Evolutionary conservation across 164 flowering plant genomes (phyloP).

Genomic region (Sextonia rubra): DNA sequence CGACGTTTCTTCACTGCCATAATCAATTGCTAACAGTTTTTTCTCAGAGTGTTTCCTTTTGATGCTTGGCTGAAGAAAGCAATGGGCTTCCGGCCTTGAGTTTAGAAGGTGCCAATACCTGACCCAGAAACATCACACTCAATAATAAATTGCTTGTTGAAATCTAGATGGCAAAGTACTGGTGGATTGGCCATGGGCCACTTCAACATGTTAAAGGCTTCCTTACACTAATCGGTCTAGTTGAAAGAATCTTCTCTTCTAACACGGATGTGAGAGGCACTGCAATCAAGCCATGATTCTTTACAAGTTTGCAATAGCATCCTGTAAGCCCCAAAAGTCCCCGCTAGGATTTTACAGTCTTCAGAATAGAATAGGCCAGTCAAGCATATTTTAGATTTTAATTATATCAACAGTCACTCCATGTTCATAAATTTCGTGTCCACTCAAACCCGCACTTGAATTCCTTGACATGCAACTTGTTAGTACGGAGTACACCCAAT

Average conservation of each 20-base stretch:
- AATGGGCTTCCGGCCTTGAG: background rate
- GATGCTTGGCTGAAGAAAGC: constrained; percentile 2
- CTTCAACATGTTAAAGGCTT: background rate
- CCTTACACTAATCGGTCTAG: background rate
- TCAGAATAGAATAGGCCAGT: background rate
- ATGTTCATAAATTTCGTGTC: background rate
- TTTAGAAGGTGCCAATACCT: background rate
- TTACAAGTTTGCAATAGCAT: background rate
- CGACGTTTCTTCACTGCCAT: constrained; percentile 2
- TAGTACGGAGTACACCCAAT: background rate
- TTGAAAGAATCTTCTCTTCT: background rate
- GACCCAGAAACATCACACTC: constrained; percentile 7
- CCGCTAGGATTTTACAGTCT: background rate
- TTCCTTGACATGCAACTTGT: background rate
- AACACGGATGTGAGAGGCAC: background rate
- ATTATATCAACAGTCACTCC: background rate
- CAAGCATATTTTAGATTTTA: background rate
- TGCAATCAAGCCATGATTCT: background rate
- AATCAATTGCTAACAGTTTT: constrained; percentile 1
- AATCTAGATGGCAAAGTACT: constrained; percentile 1
- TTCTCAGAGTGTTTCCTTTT: background rate
- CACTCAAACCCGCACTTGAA: background rate
- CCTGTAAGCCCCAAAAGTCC: background rate
- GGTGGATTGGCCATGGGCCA: background rate
- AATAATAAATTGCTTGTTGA: background rate